Base-by-base conservation (phyloP, 805 yeast species). In the Candida khao-thaluensis region DNA sequence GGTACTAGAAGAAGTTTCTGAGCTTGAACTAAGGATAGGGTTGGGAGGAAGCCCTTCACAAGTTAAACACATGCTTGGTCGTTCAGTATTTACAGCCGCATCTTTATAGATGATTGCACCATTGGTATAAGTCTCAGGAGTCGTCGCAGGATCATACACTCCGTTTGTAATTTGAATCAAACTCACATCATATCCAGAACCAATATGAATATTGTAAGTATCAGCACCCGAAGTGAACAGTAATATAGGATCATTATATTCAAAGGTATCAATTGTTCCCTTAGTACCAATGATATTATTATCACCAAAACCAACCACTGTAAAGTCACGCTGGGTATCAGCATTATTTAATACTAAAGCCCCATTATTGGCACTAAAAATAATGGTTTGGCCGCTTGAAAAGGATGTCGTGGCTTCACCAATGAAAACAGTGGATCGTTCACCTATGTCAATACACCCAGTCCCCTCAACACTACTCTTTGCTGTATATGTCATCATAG, bases 391-490 rank as follows among this genome's bases (percentile, higher is more conserved):
- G 16, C 21, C 35, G 14, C 5, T 27, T 16, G 9, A 12, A 22
- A 32, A 32, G 7, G 35, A 9, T 7, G 4, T 22, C 16, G 11
- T n/a, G 7, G n/a, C 14, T 12, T 8, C 5, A n/a, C 26, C 21
- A 3, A 36, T 6, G 26, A 17, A 24, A 10, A 32, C 7, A 21
- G 15, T 31, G 11, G 52, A 40, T 15, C 42, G 43, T 4, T 16
- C 23, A 21, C 49, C 49, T 37, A 50, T 41, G 12, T 49, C 43
- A 24, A 55, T 40, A 48, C 64, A 58, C 27, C 64, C 64, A 15
- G 27, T 32, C 29, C 62, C 62, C 1, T 20, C 12, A 21, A 58
- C 43, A 17, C 16, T 18, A 15, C 49, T 42, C 7, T 47, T 39
- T 42, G 51, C 59, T 7, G 35, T 25, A 41, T 47, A 57, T 9